Evolutionary conservation across 2,329 filamentous ascomycete species (phyloP), one percentile per base, ranked within the genome.

Genomic region (Metarhizium anisopliae): DNA sequence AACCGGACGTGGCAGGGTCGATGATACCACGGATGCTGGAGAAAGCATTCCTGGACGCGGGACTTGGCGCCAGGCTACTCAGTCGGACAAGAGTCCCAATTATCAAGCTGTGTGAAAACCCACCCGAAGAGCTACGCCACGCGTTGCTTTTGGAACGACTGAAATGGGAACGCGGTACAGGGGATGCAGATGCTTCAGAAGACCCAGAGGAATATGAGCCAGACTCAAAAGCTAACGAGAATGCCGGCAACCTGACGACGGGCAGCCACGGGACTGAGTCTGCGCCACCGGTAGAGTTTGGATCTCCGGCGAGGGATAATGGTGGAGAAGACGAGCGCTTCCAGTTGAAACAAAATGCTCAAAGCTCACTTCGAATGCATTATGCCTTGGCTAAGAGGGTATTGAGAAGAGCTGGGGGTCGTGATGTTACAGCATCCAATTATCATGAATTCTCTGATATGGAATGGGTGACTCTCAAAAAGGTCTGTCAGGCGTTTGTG

Each of bases 11-110:
- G 14, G 67, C 77, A 16, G 78, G 78, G 36, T 85, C 83, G 5
- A 75, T 79, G 1, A 84, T 94, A 55, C 90, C 90, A 2, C 81
- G 89, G 29, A 66, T 92, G 6, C 70, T 96, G 2, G 90, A 95
- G 66, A 88, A 86, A 67, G 82, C 81, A 3, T 79, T 95, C 13
- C 75, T 95, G 5, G 79, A 87, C 16, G 74, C 80, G 32, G 89
- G 88, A 0, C 82, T 88, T 60, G 90, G 90, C 2, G 90, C 89
- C 16, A 82, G 89, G 4, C 76, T 95, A 3, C 77, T 96, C 2
- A 88, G 87, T 2, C 82, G 84, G 54, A 94, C 90, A 1, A 80
- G 90, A 59, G 87, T 95, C 3, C 90, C 91, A 0, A 95, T 96
- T 61, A 86, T 96, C 67, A 94, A 95, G 66, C 78, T 96, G 16